Evolutionary conservation across 139 green algal species (phyloP).

Genomic region (Limnomonas spitsbergensis): DNA sequence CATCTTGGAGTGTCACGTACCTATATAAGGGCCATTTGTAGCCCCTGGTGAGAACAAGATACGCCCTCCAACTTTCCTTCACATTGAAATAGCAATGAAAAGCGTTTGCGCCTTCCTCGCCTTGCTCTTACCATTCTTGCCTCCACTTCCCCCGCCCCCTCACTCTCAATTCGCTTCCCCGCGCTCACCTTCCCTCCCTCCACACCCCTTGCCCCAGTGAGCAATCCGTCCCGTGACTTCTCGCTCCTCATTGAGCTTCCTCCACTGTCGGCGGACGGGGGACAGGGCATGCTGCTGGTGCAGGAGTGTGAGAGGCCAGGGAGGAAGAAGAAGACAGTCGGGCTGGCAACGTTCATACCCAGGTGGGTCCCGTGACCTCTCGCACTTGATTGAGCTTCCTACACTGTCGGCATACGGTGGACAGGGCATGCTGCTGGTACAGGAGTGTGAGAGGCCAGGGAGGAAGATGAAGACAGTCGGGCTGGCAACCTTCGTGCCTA

Average conservation of each 20-base stretch:
- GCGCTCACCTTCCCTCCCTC: too few species aligned
- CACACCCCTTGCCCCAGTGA: too few species aligned
- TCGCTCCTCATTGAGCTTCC: conserved; percentile 32
- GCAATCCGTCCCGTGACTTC: conserved; percentile 32
- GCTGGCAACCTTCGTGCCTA: conserved; percentile 36
- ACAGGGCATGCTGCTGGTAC: background rate
- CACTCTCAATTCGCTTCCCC: too few species aligned
- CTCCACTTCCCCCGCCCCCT: too few species aligned
- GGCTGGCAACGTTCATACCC: conserved; percentile 37
- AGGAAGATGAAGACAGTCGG: conserved; percentile 21
- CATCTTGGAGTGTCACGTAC: too few species aligned
- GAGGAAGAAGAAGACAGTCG: conserved; percentile 21
- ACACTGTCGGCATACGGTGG: background rate
- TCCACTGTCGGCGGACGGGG: background rate
- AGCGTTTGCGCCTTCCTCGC: too few species aligned
- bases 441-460: conserved; percentile 17
- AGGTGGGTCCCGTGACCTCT: conserved; percentile 26
- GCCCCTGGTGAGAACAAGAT: too few species aligned
- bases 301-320: conserved; percentile 17
- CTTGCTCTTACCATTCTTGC: too few species aligned
- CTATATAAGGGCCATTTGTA: too few species aligned
- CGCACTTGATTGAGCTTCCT: conserved; percentile 29
- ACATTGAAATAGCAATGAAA: too few species aligned
- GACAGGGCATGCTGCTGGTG: background rate
- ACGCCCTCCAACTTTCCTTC: too few species aligned